Percentiles rank a stretch among this genome's conserved stretches.
phyloP scores from a whole-genome alignment of 2,329 filamentous ascomycete genomes.

The Curvularia eragrostidis region DNA sequence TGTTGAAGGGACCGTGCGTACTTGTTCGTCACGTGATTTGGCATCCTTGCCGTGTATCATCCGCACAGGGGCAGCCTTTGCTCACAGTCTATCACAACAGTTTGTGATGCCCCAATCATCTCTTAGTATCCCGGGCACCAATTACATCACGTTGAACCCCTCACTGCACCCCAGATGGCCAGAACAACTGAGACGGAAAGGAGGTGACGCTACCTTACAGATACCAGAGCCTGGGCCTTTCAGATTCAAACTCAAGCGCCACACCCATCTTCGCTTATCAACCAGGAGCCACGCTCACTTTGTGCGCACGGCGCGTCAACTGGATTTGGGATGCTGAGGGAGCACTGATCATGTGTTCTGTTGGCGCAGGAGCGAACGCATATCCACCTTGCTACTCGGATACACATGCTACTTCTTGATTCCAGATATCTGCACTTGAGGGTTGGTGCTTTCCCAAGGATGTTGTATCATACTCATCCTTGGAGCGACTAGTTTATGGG shows the following conservation, averaged over 20 bases:
- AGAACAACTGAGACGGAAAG: not conserved
- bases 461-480: not conserved
- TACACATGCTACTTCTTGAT: not conserved
- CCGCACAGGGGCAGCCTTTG: not conserved
- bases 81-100: not conserved
- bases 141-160: not conserved
- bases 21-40: not conserved
- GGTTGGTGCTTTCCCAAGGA: not conserved
- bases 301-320: not conserved
- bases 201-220: not conserved
- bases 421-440: not conserved
- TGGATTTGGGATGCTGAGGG: not conserved
- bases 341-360: slow-evolving; percentile 15
- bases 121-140: too few relatives aligned
- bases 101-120: not conserved
- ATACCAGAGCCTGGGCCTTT: slow-evolving; percentile 3
- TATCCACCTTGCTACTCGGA: not conserved
- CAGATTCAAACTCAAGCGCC: slow-evolving; percentile 1
- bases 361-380: slow-evolving; percentile 1
- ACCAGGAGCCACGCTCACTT: not conserved
- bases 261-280: slow-evolving; percentile 10
- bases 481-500: not conserved
- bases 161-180: not conserved
- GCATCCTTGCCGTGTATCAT: not conserved
- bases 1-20: not conserved